A percentile compares a stretch with the other conserved stretches of the same genome.
These are phyloP conservation scores for Cenchrus fungigraminus DNA, from an alignment of 176 grass and related monocot genomes.

Conservation along the genomic window DNA sequence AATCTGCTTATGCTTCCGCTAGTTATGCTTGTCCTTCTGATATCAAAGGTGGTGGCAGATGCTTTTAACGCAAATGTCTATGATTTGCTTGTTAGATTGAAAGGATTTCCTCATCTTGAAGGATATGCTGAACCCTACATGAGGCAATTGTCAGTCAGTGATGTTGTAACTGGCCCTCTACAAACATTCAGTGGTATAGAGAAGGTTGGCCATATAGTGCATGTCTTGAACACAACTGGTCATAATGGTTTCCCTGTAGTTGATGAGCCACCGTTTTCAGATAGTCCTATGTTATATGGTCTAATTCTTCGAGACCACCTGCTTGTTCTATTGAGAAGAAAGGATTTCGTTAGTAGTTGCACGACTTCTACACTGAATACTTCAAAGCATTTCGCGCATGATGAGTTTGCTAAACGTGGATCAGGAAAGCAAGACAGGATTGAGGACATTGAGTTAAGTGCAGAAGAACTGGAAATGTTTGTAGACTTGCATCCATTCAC, in stretches of 20 bases:
- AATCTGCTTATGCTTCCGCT: slow-evolving; percentile 89
- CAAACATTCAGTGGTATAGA: slow-evolving; percentile 75
- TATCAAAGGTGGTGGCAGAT: slow-evolving; percentile 95
- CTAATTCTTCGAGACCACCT: slow-evolving; percentile 79
- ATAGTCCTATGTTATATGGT: slow-evolving; percentile 69
- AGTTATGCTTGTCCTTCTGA: slow-evolving; percentile 90
- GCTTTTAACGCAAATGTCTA: slow-evolving; percentile 80
- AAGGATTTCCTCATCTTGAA: slow-evolving; percentile 94
- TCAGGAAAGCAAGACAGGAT: slow-evolving; percentile 74
- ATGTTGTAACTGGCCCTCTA: slow-evolving; percentile 90
- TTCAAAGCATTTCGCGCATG: slow-evolving; percentile 60
- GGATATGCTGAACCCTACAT: slow-evolving; percentile 92
- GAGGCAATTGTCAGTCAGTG: slow-evolving; percentile 82
- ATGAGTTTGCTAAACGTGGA: slow-evolving; percentile 84
- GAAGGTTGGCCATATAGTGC: slow-evolving; percentile 83
- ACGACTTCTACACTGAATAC: slow-evolving; percentile 43
- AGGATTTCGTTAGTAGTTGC: slow-evolving; percentile 52
- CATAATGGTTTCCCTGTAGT: slow-evolving; percentile 93
- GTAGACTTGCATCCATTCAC: slow-evolving; percentile 91
- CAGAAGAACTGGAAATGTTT: slow-evolving; percentile 92
- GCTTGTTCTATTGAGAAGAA: slow-evolving; percentile 90
- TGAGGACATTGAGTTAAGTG: slow-evolving; percentile 65
- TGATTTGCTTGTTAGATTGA: slow-evolving; percentile 84
- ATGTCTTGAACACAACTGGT: slow-evolving; percentile 76
- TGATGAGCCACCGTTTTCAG: slow-evolving; percentile 75